Conservation (phyloP, 2,329 filamentous ascomycete genomes). For the Monilinia fructicola region DNA sequence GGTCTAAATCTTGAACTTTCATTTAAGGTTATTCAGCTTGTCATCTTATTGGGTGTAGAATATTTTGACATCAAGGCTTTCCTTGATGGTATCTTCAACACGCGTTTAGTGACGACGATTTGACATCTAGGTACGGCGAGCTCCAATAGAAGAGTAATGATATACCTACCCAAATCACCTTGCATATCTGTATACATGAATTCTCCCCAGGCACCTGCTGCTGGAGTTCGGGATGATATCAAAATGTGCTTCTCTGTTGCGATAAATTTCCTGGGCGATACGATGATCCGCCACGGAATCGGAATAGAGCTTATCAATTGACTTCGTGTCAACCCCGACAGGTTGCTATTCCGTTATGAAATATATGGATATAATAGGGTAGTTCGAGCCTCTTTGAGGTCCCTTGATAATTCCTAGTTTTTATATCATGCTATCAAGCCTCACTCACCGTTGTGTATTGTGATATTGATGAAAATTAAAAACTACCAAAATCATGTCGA, state of each 20-base stretch:
- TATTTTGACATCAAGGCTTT: not conserved
- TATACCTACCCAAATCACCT: not conserved
- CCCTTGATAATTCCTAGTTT: not conserved
- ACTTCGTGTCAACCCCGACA: not conserved
- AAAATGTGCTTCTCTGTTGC: not conserved
- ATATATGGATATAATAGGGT: not conserved
- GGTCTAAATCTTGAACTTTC: not conserved
- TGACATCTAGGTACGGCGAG: not conserved
- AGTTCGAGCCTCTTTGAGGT: not conserved
- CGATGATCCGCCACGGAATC: not conserved
- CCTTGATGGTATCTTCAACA: not conserved
- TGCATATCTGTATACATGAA: not conserved
- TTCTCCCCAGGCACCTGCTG: not conserved
- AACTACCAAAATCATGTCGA: slow-evolving; percentile 13
- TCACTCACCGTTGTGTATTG: not conserved
- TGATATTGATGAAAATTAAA: not conserved
- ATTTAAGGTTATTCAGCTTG: no score
- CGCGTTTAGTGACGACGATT: slow-evolving; percentile 18
- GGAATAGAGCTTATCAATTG: not conserved
- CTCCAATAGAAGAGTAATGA: not conserved
- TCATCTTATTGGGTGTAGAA: not conserved
- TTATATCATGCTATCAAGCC: slow-evolving; percentile 6
- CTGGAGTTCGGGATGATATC: not conserved
- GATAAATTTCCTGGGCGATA: not conserved
- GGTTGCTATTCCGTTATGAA: not conserved